Base-by-base conservation (phyloP, 1,284 basidiomycete species). In the Ustilago xerochloae region DNA sequence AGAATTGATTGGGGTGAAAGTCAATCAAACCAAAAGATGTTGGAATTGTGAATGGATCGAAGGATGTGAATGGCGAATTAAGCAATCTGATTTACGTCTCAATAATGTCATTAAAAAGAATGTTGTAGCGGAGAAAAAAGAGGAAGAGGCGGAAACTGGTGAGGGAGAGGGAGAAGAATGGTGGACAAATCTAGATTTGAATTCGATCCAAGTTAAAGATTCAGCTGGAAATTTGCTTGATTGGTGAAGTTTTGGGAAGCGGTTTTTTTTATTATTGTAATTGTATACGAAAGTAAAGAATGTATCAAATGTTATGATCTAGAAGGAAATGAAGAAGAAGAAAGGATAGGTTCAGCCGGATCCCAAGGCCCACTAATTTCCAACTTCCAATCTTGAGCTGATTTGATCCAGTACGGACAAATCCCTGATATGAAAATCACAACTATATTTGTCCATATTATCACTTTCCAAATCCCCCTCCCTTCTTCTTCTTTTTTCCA, bases 311-410 rank as follows among this genome's bases (percentile, higher is more conserved):
- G 15, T 48, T 3, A 15, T 48, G n/a, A n/a, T n/a, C n/a, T n/a
- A n/a, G n/a, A 32, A n/a, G 28, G 28, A 10, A 8, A 9, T 20
- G 7, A 12, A 15, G 33, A 13, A 26, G 51, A 38, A 0, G 52
- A 63, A 5, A 76, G 16, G 12, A 63, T 18, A 1, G 68, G 71
- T 18, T 66, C 56, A 10, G 76, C 77, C 6, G 72, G 68, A 60
- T 81, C 79, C 79, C 79, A 81, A 6, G 79, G 79, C 0, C 79
- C 79, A n/a, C 53, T 63, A 38, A 79, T 77, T 50, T 75, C 69
- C 51, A 65, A 54, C 57, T 81, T 81, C 75, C 75, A 79, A n/a
- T 28, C 28, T 54, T 81, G 79, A 9, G 75, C 75, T 20, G 46
- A 32, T n/a, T 63, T 32, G 16, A 81, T 79, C 79, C 79, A 81